Evolutionary conservation across 2,329 filamentous ascomycete species (phyloP).

Genomic region (Colletotrichum tabaci): DNA sequence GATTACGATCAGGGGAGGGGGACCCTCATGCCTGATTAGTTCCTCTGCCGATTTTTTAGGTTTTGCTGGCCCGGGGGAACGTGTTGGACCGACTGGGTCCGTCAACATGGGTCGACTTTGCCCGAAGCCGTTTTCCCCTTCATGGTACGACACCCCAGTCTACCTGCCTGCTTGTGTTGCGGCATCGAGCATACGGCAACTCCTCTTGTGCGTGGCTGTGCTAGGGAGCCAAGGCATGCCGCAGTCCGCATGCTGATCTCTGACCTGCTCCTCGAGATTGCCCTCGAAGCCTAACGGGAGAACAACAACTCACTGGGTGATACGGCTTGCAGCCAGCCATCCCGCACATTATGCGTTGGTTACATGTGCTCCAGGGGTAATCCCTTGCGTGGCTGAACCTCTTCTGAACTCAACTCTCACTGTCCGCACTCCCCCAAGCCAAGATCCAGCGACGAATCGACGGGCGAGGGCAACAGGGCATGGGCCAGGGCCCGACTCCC

Average conservation of each 20-base stretch:
- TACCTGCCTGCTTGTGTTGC: constrained; percentile 4
- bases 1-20: constrained; percentile 21
- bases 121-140: constrained; percentile 7
- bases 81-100: constrained; percentile 38
- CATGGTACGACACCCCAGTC: neutral
- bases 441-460: constrained; percentile 19
- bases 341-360: constrained; percentile 25
- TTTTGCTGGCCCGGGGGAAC: constrained; percentile 36
- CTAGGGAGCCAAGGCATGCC: constrained; percentile 22
- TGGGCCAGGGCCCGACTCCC: constrained; percentile 23
- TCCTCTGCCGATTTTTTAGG: constrained; percentile 36
- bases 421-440: constrained; percentile 39
- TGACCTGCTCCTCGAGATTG: constrained; percentile 1
- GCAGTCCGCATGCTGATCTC: constrained; percentile 26
- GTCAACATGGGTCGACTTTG: constrained; percentile 30
- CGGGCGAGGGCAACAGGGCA: constrained; percentile 13
- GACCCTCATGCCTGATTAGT: constrained; percentile 22
- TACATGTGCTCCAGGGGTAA: constrained; percentile 31
- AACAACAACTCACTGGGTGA: neutral
- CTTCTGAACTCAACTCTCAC: constrained; percentile 8
- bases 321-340: constrained; percentile 28
- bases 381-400: constrained; percentile 30
- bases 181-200: constrained; percentile 28
- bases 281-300: neutral
- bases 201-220: constrained; percentile 36